phyloP scores from a whole-genome alignment of 306 rosid species.

The Cucurbita argyrosperma region DNA sequence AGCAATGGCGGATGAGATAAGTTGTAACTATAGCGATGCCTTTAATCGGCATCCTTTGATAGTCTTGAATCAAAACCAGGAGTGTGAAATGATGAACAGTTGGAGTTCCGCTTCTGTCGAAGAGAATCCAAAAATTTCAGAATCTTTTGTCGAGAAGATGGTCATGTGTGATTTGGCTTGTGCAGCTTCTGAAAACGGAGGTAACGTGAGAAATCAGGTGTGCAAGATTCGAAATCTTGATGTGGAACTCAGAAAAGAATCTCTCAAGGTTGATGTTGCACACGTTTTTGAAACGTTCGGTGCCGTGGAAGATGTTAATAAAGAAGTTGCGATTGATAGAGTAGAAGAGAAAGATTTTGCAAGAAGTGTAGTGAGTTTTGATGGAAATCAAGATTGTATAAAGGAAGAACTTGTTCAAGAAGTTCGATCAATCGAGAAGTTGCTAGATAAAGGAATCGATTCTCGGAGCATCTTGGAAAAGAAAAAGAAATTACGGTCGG shows the following conservation, averaged over 20 bases:
- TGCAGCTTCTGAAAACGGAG: constrained; percentile 4
- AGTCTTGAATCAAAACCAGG: not conserved
- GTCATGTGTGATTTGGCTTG: not conserved
- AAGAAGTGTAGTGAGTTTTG: not conserved
- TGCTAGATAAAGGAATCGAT: constrained; percentile 7
- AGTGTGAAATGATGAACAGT: not conserved
- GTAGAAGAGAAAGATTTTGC: not conserved
- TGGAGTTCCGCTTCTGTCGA: not conserved
- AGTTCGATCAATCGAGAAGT: not conserved
- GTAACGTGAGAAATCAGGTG: not conserved
- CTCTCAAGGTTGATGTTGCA: constrained; percentile 2
- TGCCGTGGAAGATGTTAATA: constrained; percentile 1
- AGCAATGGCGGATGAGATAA: constrained; percentile 9
- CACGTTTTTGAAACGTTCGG: not conserved
- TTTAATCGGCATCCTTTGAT: not conserved
- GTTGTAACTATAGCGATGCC: not conserved
- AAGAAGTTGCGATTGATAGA: not conserved
- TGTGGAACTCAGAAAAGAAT: not conserved
- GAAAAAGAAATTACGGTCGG: constrained; percentile 41
- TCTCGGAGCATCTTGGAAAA: constrained; percentile 17
- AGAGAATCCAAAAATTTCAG: not conserved
- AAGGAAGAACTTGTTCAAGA: not conserved
- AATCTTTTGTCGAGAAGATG: not conserved
- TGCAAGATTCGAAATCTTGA: not conserved
- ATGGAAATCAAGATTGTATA: not conserved